A percentile compares a stretch with the other conserved stretches of the same genome.
Conservation (phyloP, 306 rosid genomes). For the Abrus pulchellus region DNA sequence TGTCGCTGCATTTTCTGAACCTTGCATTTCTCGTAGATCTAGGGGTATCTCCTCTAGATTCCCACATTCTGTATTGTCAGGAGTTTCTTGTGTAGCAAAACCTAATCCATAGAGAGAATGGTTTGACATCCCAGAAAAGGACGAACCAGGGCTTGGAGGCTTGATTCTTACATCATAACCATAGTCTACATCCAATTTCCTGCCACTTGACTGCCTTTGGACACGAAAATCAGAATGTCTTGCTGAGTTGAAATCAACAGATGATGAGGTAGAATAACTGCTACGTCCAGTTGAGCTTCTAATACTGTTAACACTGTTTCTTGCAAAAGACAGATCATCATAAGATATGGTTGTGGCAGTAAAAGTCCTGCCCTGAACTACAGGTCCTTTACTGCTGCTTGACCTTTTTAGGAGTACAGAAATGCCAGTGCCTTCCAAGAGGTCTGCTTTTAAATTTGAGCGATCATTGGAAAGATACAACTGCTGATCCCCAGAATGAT, state of each 20-base stretch:
- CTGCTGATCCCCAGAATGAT: constrained; percentile 53
- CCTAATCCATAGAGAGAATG: constrained; percentile 53
- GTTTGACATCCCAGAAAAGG: constrained; percentile 56
- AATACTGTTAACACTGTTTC: constrained; percentile 68
- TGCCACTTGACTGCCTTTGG: constrained; percentile 72
- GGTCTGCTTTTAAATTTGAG: constrained; percentile 60
- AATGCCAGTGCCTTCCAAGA: constrained; percentile 83
- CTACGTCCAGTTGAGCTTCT: constrained; percentile 77
- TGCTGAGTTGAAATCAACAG: constrained; percentile 69
- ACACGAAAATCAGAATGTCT: constrained; percentile 65
- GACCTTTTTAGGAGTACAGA: constrained; percentile 84
- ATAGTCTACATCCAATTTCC: constrained; percentile 65
- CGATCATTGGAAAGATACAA: constrained; percentile 50
- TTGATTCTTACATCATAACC: constrained; percentile 59
- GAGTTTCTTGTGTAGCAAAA: constrained; percentile 56
- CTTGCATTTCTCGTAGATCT: constrained; percentile 49
- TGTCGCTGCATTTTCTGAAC: constrained; percentile 56
- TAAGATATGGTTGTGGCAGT: constrained; percentile 73
- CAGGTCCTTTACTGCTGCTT: constrained; percentile 80
- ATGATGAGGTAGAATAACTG: constrained; percentile 82
- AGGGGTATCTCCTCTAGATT: constrained; percentile 44
- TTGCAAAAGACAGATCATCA: constrained; percentile 67
- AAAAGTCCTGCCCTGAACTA: constrained; percentile 76
- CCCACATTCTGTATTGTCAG: constrained; percentile 48
- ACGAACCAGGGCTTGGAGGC: constrained; percentile 58